Percentiles rank a stretch among this genome's conserved stretches.
Evolutionary conservation across 345 rosid genomes (phyloP).

Genomic region (Melaleuca alternifolia): DNA sequence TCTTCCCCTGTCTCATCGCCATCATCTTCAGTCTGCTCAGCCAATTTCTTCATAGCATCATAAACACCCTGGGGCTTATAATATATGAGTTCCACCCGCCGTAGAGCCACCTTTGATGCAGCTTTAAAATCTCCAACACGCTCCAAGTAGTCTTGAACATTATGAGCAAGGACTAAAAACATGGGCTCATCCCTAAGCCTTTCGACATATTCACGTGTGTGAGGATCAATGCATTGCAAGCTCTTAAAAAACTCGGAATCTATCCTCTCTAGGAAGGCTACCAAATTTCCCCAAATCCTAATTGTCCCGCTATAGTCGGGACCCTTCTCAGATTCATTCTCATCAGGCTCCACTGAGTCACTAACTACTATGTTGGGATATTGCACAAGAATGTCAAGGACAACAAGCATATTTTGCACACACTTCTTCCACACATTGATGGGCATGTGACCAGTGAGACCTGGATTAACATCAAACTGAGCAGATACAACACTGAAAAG

Average conservation of each 20-base stretch:
- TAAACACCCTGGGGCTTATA: conserved; percentile 94
- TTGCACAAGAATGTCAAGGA: conserved; percentile 79
- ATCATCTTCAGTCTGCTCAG: conserved; percentile 46
- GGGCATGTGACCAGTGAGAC: conserved; percentile 94
- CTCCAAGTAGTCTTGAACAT: conserved; percentile 79
- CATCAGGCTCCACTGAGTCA: conserved; percentile 74
- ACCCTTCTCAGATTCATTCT: conserved; percentile 78
- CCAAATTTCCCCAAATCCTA: conserved; percentile 86
- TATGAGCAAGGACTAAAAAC: conserved; percentile 78
- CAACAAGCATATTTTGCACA: conserved; percentile 59
- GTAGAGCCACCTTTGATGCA: conserved; percentile 77
- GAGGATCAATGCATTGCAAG: conserved; percentile 92
- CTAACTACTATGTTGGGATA: conserved; percentile 64
- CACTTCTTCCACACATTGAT: conserved; percentile 91
- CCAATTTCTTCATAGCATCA: conserved; percentile 94
- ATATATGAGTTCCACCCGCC: conserved; percentile 74
- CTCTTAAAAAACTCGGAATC: conserved; percentile 90
- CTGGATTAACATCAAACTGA: conserved; percentile 93
- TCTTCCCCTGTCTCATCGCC: conserved; percentile 25
- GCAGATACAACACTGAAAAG: conserved; percentile 90
- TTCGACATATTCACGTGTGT: conserved; percentile 83
- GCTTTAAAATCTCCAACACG: conserved; percentile 55
- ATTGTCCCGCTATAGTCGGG: conserved; percentile 48
- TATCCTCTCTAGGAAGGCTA: conserved; percentile 82
- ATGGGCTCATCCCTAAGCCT: conserved; percentile 88